Evolutionary conservation across 2,329 filamentous ascomycete species (phyloP).

Genomic region (Aspergillus costaricaensis): DNA sequence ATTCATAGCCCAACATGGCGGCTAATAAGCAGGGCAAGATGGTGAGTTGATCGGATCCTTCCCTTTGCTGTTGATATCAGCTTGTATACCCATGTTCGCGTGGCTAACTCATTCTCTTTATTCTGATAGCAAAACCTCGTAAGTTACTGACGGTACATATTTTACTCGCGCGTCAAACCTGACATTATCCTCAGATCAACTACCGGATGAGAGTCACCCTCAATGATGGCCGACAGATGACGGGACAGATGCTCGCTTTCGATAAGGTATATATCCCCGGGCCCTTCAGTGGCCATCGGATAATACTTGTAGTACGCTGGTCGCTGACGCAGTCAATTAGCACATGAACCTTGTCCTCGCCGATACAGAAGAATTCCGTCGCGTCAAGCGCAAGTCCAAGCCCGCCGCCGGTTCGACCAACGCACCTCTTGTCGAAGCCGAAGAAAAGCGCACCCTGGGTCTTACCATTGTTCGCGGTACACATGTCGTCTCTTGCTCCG

Average conservation of each 20-base stretch:
- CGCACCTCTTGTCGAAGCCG: slow-evolving; percentile 73
- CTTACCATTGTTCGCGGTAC: slow-evolving; percentile 92
- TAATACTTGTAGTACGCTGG: background rate
- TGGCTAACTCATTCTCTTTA: slow-evolving; percentile 54
- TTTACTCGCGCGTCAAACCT: slow-evolving; percentile 13
- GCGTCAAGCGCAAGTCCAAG: slow-evolving; percentile 84
- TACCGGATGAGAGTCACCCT: slow-evolving; percentile 98
- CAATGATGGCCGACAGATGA: slow-evolving; percentile 93
- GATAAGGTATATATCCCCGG: slow-evolving; percentile 74
- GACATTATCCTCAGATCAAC: slow-evolving; percentile 78
- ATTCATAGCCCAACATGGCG: slow-evolving; percentile 53
- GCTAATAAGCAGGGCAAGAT: slow-evolving; percentile 97
- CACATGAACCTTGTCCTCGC: slow-evolving; percentile 99
- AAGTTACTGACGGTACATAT: slow-evolving; percentile 37
- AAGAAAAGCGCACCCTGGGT: slow-evolving; percentile 97
- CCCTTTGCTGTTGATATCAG: slow-evolving; percentile 1
- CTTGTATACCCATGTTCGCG: background rate
- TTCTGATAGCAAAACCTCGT: slow-evolving; percentile 63
- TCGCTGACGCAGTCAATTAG: slow-evolving; percentile 47
- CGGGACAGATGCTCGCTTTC: slow-evolving; percentile 96
- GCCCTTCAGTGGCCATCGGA: background rate
- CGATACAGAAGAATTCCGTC: slow-evolving; percentile 96
- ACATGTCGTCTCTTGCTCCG: slow-evolving; percentile 90
- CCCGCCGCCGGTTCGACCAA: slow-evolving; percentile 58
- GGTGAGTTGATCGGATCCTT: slow-evolving; percentile 63